These are phyloP conservation scores for Parachlorella kessleri DNA, from an alignment of 139 green algal species.

Conservation along the genomic window DNA sequence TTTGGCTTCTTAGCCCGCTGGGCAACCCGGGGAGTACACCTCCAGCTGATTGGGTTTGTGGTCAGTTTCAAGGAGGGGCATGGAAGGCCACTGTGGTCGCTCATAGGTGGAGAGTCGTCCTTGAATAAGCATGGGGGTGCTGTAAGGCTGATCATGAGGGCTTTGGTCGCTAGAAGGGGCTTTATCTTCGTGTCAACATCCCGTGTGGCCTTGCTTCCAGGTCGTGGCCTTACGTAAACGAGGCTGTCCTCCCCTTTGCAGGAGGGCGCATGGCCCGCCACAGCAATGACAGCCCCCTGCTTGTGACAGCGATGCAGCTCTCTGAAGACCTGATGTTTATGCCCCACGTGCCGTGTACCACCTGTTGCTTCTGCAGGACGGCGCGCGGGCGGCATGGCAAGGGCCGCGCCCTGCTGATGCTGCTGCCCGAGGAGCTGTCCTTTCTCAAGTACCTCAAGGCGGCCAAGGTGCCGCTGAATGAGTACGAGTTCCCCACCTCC, in stretches of 20 bases:
- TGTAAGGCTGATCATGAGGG: no score
- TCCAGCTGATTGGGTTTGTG: neutral
- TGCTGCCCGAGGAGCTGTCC: constrained; percentile 93
- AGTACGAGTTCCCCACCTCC: constrained; percentile 96
- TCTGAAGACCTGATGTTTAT: no score
- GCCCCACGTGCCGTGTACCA: no score
- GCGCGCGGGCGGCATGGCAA: constrained; percentile 83
- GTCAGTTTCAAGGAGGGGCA: neutral
- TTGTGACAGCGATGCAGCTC: no score
- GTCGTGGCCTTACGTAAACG: no score
- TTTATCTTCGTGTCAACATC: no score
- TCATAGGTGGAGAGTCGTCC: neutral
- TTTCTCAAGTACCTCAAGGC: constrained; percentile 93
- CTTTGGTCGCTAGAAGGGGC: no score
- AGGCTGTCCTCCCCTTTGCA: neutral
- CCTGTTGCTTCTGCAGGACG: constrained; percentile 57
- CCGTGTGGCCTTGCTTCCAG: no score
- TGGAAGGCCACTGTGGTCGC: neutral
- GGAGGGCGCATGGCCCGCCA: no score
- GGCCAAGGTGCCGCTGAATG: constrained; percentile 86
- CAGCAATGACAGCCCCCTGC: no score
- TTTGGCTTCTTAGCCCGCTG: no score
- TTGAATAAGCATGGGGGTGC: no score
- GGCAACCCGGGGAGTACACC: neutral
- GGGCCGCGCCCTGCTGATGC: constrained; percentile 93